Percentiles rank a stretch among this genome's conserved stretches.
phyloP scores from a whole-genome alignment of 2,329 filamentous ascomycete species.

The Rasamsonia emersonii region DNA sequence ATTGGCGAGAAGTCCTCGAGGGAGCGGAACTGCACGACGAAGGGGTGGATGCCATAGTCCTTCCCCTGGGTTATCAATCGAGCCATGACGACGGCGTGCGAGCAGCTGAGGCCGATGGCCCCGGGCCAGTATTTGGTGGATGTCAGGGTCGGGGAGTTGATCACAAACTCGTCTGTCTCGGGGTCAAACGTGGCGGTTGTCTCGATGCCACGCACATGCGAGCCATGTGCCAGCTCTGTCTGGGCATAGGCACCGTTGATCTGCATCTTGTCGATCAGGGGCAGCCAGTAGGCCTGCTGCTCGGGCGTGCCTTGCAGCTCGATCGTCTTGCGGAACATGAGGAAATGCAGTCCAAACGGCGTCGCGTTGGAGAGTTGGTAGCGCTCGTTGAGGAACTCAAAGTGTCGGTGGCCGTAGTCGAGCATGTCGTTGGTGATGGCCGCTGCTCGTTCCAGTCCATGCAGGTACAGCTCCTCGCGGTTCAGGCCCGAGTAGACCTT shows the following conservation, averaged over 20 bases:
- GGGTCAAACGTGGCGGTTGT: constrained; percentile 67
- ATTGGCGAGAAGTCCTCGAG: constrained; percentile 61
- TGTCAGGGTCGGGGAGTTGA: constrained; percentile 66
- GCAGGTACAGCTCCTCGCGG: too few relatives aligned
- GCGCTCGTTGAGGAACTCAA: too few relatives aligned
- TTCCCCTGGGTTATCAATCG: constrained; percentile 63
- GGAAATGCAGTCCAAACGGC: too few relatives aligned
- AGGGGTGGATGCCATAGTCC: constrained; percentile 65
- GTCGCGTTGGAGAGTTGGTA: too few relatives aligned
- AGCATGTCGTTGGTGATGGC: too few relatives aligned
- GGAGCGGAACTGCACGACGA: constrained; percentile 66
- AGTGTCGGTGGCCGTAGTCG: too few relatives aligned
- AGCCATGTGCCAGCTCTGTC: constrained; percentile 71
- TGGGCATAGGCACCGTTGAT: constrained; percentile 74
- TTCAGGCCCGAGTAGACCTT: too few relatives aligned
- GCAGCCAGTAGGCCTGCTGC: constrained; percentile 65
- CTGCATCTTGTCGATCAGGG: constrained; percentile 59
- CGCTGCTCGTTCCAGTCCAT: too few relatives aligned
- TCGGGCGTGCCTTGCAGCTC: constrained; percentile 64
- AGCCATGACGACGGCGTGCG: constrained; percentile 70
- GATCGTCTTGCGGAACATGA: too few relatives aligned
- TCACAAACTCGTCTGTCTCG: constrained; percentile 63
- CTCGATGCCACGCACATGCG: constrained; percentile 65
- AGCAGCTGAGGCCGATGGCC: constrained; percentile 65
- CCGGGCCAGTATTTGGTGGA: constrained; percentile 83